Evolutionary conservation across 2,329 filamentous ascomycete genomes (phyloP).

Genomic region (Simplicillium sp.): DNA sequence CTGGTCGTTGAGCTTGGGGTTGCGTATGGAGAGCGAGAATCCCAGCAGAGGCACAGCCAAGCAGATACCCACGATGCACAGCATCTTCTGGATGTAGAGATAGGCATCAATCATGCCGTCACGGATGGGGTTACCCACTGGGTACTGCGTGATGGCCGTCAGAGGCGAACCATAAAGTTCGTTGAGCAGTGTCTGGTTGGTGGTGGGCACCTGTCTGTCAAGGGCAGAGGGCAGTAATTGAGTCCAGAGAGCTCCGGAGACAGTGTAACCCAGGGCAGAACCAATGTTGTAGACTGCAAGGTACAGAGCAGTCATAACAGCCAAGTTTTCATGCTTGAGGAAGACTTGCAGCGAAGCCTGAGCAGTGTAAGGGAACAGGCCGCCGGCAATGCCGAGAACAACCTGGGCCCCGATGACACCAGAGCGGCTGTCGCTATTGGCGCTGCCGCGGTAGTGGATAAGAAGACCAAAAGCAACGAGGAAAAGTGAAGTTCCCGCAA

Average conservation of each 20-base stretch:
- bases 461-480: slow-evolving; percentile 57
- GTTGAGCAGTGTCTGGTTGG: slow-evolving; percentile 23
- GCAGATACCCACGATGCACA: slow-evolving; percentile 38
- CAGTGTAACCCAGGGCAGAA: slow-evolving; percentile 47
- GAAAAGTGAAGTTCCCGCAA: slow-evolving; percentile 50
- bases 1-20: slow-evolving; percentile 34
- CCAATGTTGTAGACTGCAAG: slow-evolving; percentile 56
- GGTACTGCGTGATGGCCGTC: slow-evolving; percentile 15
- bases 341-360: slow-evolving; percentile 33
- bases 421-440: slow-evolving; percentile 29
- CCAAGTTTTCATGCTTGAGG: slow-evolving; percentile 42
- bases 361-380: slow-evolving; percentile 46
- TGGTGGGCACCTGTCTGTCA: slow-evolving; percentile 32
- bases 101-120: slow-evolving; percentile 32
- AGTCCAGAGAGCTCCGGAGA: slow-evolving; percentile 54
- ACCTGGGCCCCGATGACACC: slow-evolving; percentile 55
- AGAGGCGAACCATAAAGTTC: slow-evolving; percentile 23
- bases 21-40: slow-evolving; percentile 31
- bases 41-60: slow-evolving; percentile 37
- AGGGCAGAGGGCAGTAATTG: slow-evolving; percentile 44
- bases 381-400: slow-evolving; percentile 52
- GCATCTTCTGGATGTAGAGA: slow-evolving; percentile 34
- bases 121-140: slow-evolving; percentile 32
- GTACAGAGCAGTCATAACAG: slow-evolving; percentile 54
- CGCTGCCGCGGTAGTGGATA: slow-evolving; percentile 51